Evolutionary conservation across 139 green algal species (phyloP), one percentile per base, ranked within the genome.

Genomic region (Dunaliella sp.): DNA sequence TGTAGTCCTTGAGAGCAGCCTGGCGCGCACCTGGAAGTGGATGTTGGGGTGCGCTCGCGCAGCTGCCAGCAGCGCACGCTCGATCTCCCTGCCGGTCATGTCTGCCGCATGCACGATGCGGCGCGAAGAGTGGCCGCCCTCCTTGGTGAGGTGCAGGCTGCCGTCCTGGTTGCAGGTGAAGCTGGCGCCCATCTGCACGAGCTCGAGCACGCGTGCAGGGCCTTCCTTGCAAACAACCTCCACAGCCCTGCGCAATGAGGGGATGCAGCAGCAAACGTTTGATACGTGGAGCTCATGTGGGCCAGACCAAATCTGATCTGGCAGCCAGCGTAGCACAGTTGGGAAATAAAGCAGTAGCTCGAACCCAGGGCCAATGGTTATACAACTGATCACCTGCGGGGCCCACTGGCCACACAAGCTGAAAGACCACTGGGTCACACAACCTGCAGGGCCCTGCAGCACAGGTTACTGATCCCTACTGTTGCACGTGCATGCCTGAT

Each of bases 81-180:
- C 94, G 74, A 99, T 98, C 91, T 99, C 97, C 1, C 88, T 89
- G 21, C 97, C 97, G 0, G 87, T 99, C 31, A 96, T 88, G 86
- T 99, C 97, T 0, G 95, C 95, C 2, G 97, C 96, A 87, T 99
- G 97, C 59, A 99, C 97, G 31, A 99, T 96, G 77, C 97, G 95
- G 21, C 96, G 90, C 80, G 96, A 90, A 80, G 88, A 96, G 92
- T 99, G 97, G 12, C 97, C 97, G 24, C 97, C 97, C 91, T 99
- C 97, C 25, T 94, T 93, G 1, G 95, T 97, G 30, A 99, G 94
- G 93, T 99, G 97, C 83, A 99, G 91, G 35, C n/a, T 86, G 81
- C 95, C 96, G 37, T 94, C 92, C 16, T 85, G 37, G 78, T 95
- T 94, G 85, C 92, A 92, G 0, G 92, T 96, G 91, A 99, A 99